Base-by-base conservation (phyloP, 352 stramenopile species). In the Globisporangium takayamanum region DNA sequence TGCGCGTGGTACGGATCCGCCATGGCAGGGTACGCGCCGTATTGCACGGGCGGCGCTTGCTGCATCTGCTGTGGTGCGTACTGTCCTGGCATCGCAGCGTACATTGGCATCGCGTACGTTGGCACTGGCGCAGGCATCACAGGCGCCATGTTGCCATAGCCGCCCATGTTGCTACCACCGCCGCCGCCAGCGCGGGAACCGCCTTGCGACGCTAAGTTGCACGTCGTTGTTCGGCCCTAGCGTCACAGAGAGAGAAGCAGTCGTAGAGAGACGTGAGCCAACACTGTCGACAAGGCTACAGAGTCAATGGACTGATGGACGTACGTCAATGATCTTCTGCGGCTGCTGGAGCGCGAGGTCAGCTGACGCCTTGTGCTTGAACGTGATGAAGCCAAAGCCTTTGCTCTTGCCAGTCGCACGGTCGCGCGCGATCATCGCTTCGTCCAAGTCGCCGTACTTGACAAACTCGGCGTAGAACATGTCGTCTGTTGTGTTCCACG, bases 371-470 rank as follows among this genome's bases (percentile, higher is more conserved):
- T 78, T 73, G n/a, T 87, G 62, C 33, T 66, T 66, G 59, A 71
- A 92, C 33, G 68, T 86, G 52, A 89, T 72, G 44, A 89, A 90
- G 28, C 72, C 82, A 56, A 76, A 92, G n/a, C 80, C 74, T 58
- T 85, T 89, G 63, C 66, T 83, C 60, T 80, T 83, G 33, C 76
- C 78, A 0, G 80, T 87, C 28, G 72, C 63, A 20, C 67, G 76
- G 53, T 92, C 73, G 15, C 69, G 64, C 22, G 73, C 67, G 47
- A 90, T 66, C 26, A 62, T 62, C 33, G 73, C 69, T 50, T 74
- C 67, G 26, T 80, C 68, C n/a, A 90, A 50, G 14, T 88, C 78
- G 37, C 82, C 82, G 54, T 73, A 92, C 53, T 85, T 78, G 44
- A 71, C 48, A 49, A 90, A 92, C 64, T 84, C 70, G 20, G 73